phyloP scores from a whole-genome alignment of 257 asterid genomes.

The Eucommia ulmoides region DNA sequence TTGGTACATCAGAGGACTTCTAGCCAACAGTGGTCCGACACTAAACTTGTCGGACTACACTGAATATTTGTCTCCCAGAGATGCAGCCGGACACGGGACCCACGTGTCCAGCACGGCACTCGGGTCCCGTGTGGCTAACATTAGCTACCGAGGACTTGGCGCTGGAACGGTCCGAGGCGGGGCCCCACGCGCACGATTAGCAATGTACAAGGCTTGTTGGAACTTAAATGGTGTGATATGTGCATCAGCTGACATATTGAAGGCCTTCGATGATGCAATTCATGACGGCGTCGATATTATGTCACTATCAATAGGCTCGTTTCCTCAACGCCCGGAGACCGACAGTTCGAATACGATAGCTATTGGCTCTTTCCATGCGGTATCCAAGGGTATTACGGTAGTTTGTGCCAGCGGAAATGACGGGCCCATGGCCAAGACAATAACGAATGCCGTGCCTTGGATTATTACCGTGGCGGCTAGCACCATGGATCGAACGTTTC shows the following conservation, averaged over 20 bases:
- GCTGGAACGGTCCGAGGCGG: constrained; percentile 27
- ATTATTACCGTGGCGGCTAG: constrained; percentile 27
- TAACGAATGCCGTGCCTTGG: constrained; percentile 25
- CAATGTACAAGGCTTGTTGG: constrained; percentile 33
- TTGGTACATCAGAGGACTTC: constrained; percentile 15
- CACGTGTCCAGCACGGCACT: constrained; percentile 23
- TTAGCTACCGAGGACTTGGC: constrained; percentile 17
- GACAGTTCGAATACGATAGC: constrained; percentile 10
- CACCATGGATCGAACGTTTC: constrained; percentile 20
- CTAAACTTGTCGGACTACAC: constrained; percentile 1
- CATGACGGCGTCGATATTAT: constrained; percentile 29
- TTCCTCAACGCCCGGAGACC: constrained; percentile 14
- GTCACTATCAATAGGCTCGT: constrained; percentile 17
- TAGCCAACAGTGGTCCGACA: constrained; percentile 5
- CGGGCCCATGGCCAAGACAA: constrained; percentile 21
- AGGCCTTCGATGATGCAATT: constrained; percentile 30
- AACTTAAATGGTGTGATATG: neutral
- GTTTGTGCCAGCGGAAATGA: constrained; percentile 26
- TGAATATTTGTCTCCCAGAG: constrained; percentile 26
- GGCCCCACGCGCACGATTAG: constrained; percentile 28
- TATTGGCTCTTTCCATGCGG: constrained; percentile 31
- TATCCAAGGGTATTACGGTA: constrained; percentile 18
- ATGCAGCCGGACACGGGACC: constrained; percentile 19
- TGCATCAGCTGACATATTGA: constrained; percentile 17
- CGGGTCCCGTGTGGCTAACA: constrained; percentile 23